Evolutionary conservation across 176 grass and related monocot species (phyloP).

Genomic region (Metroxylon sagu): DNA sequence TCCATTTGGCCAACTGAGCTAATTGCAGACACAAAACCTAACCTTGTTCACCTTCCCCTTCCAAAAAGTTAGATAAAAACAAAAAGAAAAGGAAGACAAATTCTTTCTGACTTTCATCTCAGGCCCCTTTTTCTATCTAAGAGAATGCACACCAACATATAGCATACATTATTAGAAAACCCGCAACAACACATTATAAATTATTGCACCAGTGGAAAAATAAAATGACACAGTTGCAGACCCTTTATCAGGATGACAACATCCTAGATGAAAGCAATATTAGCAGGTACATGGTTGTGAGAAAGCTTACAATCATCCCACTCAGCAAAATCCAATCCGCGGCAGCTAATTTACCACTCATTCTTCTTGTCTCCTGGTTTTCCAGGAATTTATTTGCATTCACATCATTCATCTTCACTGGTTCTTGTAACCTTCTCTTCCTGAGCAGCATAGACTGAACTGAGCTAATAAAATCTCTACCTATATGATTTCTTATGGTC

Average conservation of each 20-base stretch:
- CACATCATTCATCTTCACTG: slow-evolving; percentile 11
- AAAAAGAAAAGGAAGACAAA: too few species aligned
- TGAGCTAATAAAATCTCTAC: slow-evolving; percentile 6
- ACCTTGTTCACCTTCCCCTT: too few species aligned
- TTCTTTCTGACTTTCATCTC: too few species aligned
- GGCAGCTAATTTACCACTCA: slow-evolving; percentile 10
- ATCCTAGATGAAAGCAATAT: slow-evolving; percentile 34
- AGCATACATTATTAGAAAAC: too few species aligned
- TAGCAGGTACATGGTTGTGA: slow-evolving; percentile 30
- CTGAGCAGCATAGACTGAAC: slow-evolving; percentile 39
- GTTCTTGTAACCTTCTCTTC: slow-evolving; percentile 33
- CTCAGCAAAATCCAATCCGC: slow-evolving; percentile 51
- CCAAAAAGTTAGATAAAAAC: too few species aligned
- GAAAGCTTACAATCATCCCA: slow-evolving; percentile 40
- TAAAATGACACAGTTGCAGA: slow-evolving; percentile 7
- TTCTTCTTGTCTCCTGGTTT: slow-evolving; percentile 12
- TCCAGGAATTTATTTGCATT: slow-evolving; percentile 4
- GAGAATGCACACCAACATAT: too few species aligned
- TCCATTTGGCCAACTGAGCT: too few species aligned
- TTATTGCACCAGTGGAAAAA: slow-evolving; percentile 1
- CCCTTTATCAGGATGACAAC: neutral
- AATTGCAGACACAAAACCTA: too few species aligned
- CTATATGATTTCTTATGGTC: slow-evolving; percentile 2
- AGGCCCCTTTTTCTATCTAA: too few species aligned
- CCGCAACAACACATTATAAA: too few species aligned